phyloP scores from a whole-genome alignment of 2,329 filamentous ascomycete species.

The Eurotiales sp. region DNA sequence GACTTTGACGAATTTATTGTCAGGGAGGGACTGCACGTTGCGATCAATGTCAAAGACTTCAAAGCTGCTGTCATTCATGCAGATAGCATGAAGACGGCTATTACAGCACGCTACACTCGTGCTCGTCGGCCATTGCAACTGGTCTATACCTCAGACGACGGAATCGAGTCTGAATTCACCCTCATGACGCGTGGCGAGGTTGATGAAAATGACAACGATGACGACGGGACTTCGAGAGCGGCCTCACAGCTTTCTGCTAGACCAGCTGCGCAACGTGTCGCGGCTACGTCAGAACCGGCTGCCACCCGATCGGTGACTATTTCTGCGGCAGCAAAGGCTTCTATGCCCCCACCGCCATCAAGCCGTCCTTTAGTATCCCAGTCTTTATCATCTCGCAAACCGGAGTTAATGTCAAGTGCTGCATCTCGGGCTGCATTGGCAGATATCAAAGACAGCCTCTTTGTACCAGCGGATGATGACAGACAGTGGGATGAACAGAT shows the following conservation, averaged over 20 bases:
- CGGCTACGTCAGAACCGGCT: background rate
- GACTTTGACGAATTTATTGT: constrained; percentile 61
- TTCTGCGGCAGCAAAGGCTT: constrained; percentile 20
- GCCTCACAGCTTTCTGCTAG: constrained; percentile 40
- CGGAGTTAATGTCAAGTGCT: constrained; percentile 21
- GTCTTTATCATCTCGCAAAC: constrained; percentile 21
- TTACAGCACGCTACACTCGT: constrained; percentile 57
- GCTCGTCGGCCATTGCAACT: constrained; percentile 60
- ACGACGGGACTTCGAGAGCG: constrained; percentile 33
- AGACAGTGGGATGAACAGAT: constrained; percentile 58
- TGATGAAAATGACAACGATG: constrained; percentile 27
- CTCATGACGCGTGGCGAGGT: constrained; percentile 62
- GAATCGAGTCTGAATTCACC: constrained; percentile 49
- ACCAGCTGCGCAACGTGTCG: constrained; percentile 31
- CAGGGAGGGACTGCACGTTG: constrained; percentile 58
- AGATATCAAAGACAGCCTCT: constrained; percentile 57
- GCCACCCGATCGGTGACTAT: constrained; percentile 11
- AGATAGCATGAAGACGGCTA: constrained; percentile 52
- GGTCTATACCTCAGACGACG: constrained; percentile 54
- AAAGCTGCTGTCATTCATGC: constrained; percentile 61
- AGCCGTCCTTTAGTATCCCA: constrained; percentile 30
- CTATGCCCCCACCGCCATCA: constrained; percentile 23
- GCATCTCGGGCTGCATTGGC: constrained; percentile 33
- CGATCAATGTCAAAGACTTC: constrained; percentile 64
- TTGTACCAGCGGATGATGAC: constrained; percentile 60